phyloP scores from a whole-genome alignment of 2,329 filamentous ascomycete genomes.

The Cladosporium cucumerinum region DNA sequence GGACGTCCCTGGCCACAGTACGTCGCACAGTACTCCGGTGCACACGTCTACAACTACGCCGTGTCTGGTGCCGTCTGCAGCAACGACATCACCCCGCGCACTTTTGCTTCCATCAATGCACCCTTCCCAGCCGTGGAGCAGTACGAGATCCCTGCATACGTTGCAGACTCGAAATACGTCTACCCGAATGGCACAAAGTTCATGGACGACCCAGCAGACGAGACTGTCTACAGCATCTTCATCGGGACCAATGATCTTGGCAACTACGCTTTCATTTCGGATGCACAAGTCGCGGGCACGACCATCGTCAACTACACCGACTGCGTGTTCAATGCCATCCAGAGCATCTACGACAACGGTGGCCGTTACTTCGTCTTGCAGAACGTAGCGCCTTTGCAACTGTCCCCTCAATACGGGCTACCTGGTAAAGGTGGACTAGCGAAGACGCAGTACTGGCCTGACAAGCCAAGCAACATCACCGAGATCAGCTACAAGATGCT shows the following conservation, averaged over 20 bases:
- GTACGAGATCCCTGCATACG: slow-evolving; percentile 48
- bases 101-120: slow-evolving; percentile 48
- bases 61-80: slow-evolving; percentile 70
- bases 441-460: slow-evolving; percentile 46
- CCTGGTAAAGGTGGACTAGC: slow-evolving; percentile 44
- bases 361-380: slow-evolving; percentile 69
- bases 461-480: slow-evolving; percentile 50
- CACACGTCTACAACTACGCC: slow-evolving; percentile 54
- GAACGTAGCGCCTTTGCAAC: slow-evolving; percentile 64
- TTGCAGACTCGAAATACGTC: slow-evolving; percentile 40
- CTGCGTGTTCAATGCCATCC: slow-evolving; percentile 64
- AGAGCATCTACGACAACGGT: slow-evolving; percentile 62
- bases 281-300: slow-evolving; percentile 57
- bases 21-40: slow-evolving; percentile 57
- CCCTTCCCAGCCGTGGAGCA: slow-evolving; percentile 53
- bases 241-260: slow-evolving; percentile 81
- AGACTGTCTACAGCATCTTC: slow-evolving; percentile 73
- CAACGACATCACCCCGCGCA: slow-evolving; percentile 62
- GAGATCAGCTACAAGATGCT: slow-evolving; percentile 51
- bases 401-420: slow-evolving; percentile 64
- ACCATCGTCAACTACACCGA: slow-evolving; percentile 63
- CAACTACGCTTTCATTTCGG: slow-evolving; percentile 60
- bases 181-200: slow-evolving; percentile 39
- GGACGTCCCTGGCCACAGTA: slow-evolving; percentile 68
- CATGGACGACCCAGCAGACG: slow-evolving; percentile 47